Base-by-base conservation (phyloP, 2,329 filamentous ascomycete genomes). In the Colletotrichum eleusines region DNA sequence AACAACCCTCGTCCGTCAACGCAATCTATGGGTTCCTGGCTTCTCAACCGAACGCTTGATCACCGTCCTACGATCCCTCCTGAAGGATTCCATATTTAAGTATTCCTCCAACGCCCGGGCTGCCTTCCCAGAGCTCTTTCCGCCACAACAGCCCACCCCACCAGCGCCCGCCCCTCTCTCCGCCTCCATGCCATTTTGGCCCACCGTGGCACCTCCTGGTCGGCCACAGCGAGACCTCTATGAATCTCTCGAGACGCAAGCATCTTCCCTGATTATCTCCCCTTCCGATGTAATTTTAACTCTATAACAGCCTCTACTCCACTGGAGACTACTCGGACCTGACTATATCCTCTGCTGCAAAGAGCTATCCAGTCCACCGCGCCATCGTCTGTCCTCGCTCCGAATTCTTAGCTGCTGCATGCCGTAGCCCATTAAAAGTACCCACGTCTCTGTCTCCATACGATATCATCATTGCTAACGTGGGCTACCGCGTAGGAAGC, bases 301-400 rank as follows among this genome's bases (percentile, higher is more conserved):
- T 9, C 20, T 46, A 23, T 46, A n/a, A n/a, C n/a, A 46, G 44
- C 2, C 44, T 46, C 20, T 46, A 46, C 44, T 46, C 20, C n/a
- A 46, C 44, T 46, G 44, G 44, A 46, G 23, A 2, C 28, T 54
- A n/a, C n/a, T 9, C 6, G 12, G 12, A 76, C 82, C 28, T 35
- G 31, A 35, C 16, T 57, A 11, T 57, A n/a, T 51, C 33, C 9
- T 57, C 33, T 26, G 3, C 14, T 33, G 20, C 46, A 4, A 28
- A 63, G 11, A 53, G 11, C 5, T 63, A 53, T 40, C 9, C 23
- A n/a, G 60, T 63, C 33, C 23, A 63, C 31, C 48, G 35, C 60
- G 35, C 60, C 2, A 63, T 53, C 26, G 20, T 51, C 48, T 63
- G 33, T 44, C 31, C 23, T 8, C 46, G 31, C n/a, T 63, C n/a